Conservation (phyloP, 1,284 basidiomycete genomes). For the Coriolopsis trogii region DNA sequence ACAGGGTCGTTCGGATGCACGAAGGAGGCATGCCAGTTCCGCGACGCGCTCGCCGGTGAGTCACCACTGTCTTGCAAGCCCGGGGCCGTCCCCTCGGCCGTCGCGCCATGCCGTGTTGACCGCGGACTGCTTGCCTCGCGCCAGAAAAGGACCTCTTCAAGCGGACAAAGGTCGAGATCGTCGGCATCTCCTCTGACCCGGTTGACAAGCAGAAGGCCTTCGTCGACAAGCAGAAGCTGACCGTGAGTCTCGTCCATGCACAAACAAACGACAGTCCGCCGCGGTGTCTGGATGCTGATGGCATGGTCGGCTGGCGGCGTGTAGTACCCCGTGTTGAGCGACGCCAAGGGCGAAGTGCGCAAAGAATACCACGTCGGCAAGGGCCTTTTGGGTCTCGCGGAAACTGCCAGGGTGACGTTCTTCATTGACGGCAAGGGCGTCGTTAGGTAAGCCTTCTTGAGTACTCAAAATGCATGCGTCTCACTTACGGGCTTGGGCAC, state of each 20-base stretch:
- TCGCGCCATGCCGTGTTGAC: no score
- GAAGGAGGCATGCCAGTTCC: conserved; percentile 77
- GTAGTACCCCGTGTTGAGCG: conserved; percentile 77
- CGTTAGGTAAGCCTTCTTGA: conserved; percentile 48
- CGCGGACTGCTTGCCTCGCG: neutral
- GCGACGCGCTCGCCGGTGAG: conserved; percentile 71
- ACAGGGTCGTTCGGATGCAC: conserved; percentile 77
- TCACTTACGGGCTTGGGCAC: neutral
- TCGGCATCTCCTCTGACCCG: conserved; percentile 74
- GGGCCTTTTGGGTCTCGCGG: conserved; percentile 63
- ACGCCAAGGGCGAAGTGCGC: conserved; percentile 60
- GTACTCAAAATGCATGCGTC: neutral
- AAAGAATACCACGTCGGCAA: conserved; percentile 67
- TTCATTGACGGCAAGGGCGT: conserved; percentile 73
- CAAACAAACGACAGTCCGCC: no score
- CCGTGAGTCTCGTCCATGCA: no score
- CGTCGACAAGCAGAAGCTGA: conserved; percentile 70
- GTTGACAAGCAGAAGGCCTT: conserved; percentile 74
- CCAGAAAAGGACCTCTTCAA: conserved; percentile 71
- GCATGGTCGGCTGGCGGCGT: no score
- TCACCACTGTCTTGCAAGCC: neutral
- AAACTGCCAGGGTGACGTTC: conserved; percentile 68
- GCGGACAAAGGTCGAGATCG: conserved; percentile 59
- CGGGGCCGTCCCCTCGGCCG: no score
- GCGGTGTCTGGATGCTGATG: neutral